A percentile compares a stretch with the other conserved stretches of the same genome.
Conservation (phyloP, 331 rosid genomes). For the Quercus lobata region DNA sequence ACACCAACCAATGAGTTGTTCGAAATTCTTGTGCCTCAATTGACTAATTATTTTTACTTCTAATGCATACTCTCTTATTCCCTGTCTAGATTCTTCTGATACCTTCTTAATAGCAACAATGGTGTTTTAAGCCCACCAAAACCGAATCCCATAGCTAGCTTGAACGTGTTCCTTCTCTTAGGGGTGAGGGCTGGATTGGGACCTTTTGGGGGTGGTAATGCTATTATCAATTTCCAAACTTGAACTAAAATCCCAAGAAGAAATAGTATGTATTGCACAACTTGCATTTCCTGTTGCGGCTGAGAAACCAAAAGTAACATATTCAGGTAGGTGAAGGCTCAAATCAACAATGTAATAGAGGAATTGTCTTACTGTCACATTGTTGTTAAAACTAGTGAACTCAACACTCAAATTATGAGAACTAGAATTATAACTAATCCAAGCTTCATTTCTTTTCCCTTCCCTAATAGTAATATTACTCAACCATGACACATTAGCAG, state of each 20-base stretch:
- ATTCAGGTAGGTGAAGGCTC: slow-evolving; percentile 19
- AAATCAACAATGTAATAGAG: neutral
- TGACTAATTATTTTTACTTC: slow-evolving; percentile 38
- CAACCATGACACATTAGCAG: slow-evolving; percentile 18
- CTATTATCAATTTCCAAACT: neutral
- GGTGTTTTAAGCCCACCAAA: slow-evolving; percentile 4
- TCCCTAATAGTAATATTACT: neutral
- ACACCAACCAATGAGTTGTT: slow-evolving; percentile 40
- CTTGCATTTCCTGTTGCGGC: slow-evolving; percentile 14
- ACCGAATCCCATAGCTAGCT: neutral
- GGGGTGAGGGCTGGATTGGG: neutral
- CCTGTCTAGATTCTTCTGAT: slow-evolving; percentile 33
- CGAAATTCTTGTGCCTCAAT: slow-evolving; percentile 32
- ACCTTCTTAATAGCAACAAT: slow-evolving; percentile 30
- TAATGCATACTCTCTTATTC: slow-evolving; percentile 36
- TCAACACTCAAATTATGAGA: slow-evolving; percentile 20
- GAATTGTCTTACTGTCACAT: neutral
- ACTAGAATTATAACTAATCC: slow-evolving; percentile 19
- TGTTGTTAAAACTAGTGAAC: slow-evolving; percentile 12
- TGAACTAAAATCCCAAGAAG: neutral
- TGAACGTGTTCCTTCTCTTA: neutral
- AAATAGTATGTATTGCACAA: slow-evolving; percentile 10
- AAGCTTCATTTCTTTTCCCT: slow-evolving; percentile 19
- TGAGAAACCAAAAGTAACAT: slow-evolving; percentile 40
- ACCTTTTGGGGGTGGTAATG: too few relatives aligned